phyloP scores from a whole-genome alignment of 108 stramenopile genomes.

The Cyclotella baltica region DNA sequence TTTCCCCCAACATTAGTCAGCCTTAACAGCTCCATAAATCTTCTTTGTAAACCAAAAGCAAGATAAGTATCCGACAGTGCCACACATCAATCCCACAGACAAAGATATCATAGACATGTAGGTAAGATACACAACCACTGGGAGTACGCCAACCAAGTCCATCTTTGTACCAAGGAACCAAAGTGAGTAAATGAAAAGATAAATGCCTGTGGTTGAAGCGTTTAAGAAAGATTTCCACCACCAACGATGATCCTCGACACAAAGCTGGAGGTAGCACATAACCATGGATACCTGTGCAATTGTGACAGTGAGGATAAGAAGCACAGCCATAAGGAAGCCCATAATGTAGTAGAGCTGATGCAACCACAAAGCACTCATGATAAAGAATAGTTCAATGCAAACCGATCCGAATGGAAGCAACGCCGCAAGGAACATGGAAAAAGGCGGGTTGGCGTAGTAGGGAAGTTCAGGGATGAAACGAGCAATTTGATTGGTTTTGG shows the following conservation, averaged over 20 bases:
- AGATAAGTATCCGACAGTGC: slow-evolving; percentile 89
- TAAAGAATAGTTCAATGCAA: slow-evolving; percentile 99
- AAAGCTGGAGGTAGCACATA: slow-evolving; percentile 99
- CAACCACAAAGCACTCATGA: slow-evolving; percentile 98
- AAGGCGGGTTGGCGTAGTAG: slow-evolving; percentile 80
- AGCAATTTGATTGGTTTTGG: slow-evolving; percentile 95
- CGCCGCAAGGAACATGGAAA: slow-evolving; percentile 85
- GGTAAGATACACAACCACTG: slow-evolving; percentile 94
- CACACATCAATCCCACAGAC: slow-evolving; percentile 93
- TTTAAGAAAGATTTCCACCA: slow-evolving; percentile 99
- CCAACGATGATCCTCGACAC: slow-evolving; percentile 98
- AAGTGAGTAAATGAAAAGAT: slow-evolving; percentile 96
- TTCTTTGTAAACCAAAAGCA: slow-evolving; percentile 87
- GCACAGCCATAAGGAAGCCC: slow-evolving; percentile 96
- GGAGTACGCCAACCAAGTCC: slow-evolving; percentile 87
- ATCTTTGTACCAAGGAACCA: slow-evolving; percentile 94
- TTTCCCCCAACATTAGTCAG: slow-evolving; percentile 75
- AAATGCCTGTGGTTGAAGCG: slow-evolving; percentile 91
- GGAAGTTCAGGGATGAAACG: slow-evolving; percentile 89
- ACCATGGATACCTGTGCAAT: slow-evolving; percentile 98
- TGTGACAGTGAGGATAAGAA: slow-evolving; percentile 92
- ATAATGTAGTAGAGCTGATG: slow-evolving; percentile 99
- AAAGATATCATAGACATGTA: slow-evolving; percentile 97
- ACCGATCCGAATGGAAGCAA: slow-evolving; percentile 98
- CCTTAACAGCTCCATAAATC: slow-evolving; percentile 89